Conservation (phyloP, 169 alveolate species). For the Perkinsus chesapeaki region DNA sequence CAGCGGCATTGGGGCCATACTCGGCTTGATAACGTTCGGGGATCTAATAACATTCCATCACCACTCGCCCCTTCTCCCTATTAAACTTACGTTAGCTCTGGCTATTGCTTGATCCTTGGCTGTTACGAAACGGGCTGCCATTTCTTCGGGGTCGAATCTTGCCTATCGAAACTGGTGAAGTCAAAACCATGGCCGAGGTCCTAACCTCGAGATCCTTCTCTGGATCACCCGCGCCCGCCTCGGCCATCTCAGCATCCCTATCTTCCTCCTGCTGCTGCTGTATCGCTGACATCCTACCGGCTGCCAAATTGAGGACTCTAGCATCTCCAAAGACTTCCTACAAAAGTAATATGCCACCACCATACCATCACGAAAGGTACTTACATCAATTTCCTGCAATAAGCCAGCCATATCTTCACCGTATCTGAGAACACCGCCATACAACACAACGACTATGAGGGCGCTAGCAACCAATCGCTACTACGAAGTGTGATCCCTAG, state of each 20-base stretch:
- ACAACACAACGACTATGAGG: too few species aligned
- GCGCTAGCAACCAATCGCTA: too few species aligned
- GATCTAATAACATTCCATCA: background rate
- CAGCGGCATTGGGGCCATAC: background rate
- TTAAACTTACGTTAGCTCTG: background rate
- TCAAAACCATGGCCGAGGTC: too few species aligned
- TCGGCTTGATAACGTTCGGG: background rate
- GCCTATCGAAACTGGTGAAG: background rate
- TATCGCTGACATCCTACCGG: background rate
- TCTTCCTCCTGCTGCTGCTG: conserved; percentile 1
- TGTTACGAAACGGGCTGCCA: background rate
- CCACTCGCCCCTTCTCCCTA: background rate
- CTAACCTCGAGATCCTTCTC: background rate
- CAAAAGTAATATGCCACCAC: background rate
- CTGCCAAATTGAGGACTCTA: background rate
- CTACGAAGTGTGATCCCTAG: too few species aligned
- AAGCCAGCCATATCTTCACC: background rate
- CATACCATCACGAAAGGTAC: background rate
- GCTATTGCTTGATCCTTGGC: background rate
- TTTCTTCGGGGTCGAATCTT: background rate
- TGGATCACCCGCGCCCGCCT: background rate
- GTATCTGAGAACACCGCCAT: background rate
- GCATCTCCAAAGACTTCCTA: background rate
- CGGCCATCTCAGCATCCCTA: background rate
- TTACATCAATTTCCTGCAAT: background rate